Evolutionary conservation across 2,329 filamentous ascomycete genomes (phyloP).

Genomic region (Aspergillus ustus): DNA sequence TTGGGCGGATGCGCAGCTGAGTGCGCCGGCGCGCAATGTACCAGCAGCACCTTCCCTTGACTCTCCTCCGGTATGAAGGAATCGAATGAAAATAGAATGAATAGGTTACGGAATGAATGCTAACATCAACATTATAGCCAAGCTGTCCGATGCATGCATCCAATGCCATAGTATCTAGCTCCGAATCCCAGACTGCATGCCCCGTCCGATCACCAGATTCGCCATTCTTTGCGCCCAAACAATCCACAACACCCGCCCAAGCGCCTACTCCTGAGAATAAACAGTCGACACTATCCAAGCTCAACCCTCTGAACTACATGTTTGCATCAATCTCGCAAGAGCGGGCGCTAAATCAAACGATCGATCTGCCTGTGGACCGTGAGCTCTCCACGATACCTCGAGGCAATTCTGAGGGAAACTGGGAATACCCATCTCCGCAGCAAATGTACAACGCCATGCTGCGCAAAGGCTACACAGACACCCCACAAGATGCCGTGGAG

Average conservation of each 20-base stretch:
- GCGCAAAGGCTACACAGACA: constrained; percentile 94
- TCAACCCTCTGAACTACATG: constrained; percentile 94
- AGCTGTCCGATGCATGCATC: constrained; percentile 72
- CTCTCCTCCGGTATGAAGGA: constrained; percentile 58
- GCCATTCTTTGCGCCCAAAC: constrained; percentile 50
- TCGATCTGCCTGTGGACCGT: constrained; percentile 76
- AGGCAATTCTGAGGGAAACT: constrained; percentile 73
- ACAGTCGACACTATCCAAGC: constrained; percentile 63
- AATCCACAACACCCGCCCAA: constrained; percentile 36
- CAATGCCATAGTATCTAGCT: constrained; percentile 33
- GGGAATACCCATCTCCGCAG: constrained; percentile 98
- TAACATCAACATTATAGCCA: constrained; percentile 54
- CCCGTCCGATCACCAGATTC: constrained; percentile 56
- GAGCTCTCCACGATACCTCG: constrained; percentile 91
- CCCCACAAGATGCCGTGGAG: constrained; percentile 89
- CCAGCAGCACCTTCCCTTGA: constrained; percentile 51
- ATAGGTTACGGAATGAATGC: constrained; percentile 7
- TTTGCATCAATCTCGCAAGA: constrained; percentile 83
- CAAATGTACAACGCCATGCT: constrained; percentile 99
- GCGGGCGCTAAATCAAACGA: constrained; percentile 72
- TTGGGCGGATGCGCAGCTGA: constrained; percentile 63
- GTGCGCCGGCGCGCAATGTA: constrained; percentile 52
- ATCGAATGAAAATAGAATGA: not conserved
- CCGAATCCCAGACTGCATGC: constrained; percentile 43
- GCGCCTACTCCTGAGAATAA: constrained; percentile 31